Conservation (phyloP, 345 rosid species). For the Clarkia xantiana region DNA sequence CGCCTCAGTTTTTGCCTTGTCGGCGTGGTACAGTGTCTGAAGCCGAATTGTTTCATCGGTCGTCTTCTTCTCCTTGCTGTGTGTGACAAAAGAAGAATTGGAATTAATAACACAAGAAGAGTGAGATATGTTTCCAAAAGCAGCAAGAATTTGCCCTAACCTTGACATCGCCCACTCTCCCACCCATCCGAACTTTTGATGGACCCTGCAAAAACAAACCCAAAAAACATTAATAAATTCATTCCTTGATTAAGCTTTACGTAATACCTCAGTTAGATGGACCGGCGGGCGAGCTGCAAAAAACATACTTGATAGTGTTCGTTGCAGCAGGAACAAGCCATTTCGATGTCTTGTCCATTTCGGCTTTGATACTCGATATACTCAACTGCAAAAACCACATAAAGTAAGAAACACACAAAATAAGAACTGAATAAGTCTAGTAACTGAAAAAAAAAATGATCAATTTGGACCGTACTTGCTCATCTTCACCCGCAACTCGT, state of each 20-base stretch:
- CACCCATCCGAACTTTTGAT: too few relatives aligned
- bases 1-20: constrained; percentile 65
- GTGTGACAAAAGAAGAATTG: background rate
- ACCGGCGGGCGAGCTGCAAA: too few relatives aligned
- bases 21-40: constrained; percentile 88
- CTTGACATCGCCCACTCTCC: too few relatives aligned
- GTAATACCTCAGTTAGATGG: too few relatives aligned
- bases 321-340: constrained; percentile 84
- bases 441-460: too few relatives aligned
- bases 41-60: constrained; percentile 58
- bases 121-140: too few relatives aligned
- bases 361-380: constrained; percentile 46
- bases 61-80: constrained; percentile 67
- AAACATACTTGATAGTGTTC: constrained; percentile 66
- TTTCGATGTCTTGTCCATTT: constrained; percentile 68
- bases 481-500: background rate
- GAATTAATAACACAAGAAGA: too few relatives aligned
- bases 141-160: too few relatives aligned
- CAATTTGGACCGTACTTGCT: too few relatives aligned
- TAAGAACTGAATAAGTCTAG: background rate
- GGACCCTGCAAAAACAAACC: too few relatives aligned
- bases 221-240: too few relatives aligned
- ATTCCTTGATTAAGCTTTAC: background rate
- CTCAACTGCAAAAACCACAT: constrained; percentile 34
- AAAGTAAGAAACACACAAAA: background rate